phyloP scores from a whole-genome alignment of 108 stramenopile species.

The Asterionellopsis glacialis region DNA sequence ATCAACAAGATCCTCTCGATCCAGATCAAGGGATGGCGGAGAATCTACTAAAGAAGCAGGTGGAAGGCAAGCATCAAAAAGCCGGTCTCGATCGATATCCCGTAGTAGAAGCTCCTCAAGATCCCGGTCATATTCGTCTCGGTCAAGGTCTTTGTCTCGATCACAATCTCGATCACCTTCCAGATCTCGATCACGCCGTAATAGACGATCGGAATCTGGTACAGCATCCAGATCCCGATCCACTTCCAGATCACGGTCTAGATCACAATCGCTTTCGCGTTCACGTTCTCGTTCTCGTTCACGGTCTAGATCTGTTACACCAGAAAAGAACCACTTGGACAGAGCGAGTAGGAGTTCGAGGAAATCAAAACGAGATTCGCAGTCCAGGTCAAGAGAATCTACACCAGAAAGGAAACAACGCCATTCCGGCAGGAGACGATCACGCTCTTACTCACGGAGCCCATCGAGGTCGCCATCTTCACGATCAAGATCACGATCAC shows the following conservation, averaged over 20 bases:
- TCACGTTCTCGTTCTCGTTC: constrained; percentile 10
- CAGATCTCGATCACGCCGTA: too few species aligned
- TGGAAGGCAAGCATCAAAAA: background rate
- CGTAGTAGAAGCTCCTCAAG: background rate
- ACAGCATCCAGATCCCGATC: constrained; percentile 9
- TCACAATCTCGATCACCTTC: too few species aligned
- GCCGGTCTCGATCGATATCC: constrained; percentile 1
- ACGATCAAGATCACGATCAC: constrained; percentile 1
- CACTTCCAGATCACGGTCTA: constrained; percentile 9
- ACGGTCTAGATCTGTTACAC: constrained; percentile 1
- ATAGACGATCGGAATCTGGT: background rate
- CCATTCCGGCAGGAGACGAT: background rate
- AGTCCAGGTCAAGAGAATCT: too few species aligned
- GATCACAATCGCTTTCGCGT: background rate
- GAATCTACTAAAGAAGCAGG: too few species aligned
- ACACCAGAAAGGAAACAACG: too few species aligned
- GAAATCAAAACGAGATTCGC: too few species aligned
- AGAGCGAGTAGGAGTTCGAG: too few species aligned
- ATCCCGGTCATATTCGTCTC: background rate
- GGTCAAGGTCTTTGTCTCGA: too few species aligned
- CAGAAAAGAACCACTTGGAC: background rate
- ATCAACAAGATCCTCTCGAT: too few species aligned
- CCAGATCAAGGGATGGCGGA: too few species aligned
- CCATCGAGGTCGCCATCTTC: constrained; percentile 13
- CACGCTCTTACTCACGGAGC: constrained; percentile 10